Conservation (phyloP, 2,329 filamentous ascomycete genomes). For the Aspergillus sojae region DNA sequence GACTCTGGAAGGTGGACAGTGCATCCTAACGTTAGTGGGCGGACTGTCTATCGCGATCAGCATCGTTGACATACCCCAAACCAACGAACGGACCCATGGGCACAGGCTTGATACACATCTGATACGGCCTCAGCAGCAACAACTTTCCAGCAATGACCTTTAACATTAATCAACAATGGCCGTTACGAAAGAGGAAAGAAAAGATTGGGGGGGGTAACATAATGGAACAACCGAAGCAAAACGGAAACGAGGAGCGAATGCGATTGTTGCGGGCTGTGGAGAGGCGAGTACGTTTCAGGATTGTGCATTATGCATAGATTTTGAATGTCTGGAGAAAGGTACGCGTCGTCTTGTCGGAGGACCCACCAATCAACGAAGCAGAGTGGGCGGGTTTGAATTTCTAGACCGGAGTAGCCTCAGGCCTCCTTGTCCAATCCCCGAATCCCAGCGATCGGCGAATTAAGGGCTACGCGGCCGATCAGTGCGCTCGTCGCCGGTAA, state of each 20-base stretch:
- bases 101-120: neutral
- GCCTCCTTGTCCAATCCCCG: constrained; percentile 10
- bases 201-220: neutral
- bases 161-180: neutral
- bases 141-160: neutral
- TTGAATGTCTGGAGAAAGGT: constrained; percentile 6
- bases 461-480: constrained; percentile 23
- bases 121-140: neutral
- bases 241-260: neutral
- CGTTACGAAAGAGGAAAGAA: neutral
- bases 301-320: neutral
- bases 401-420: constrained; percentile 11
- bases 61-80: neutral
- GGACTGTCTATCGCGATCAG: neutral
- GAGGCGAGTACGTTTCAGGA: constrained; percentile 3
- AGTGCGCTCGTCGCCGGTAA: constrained; percentile 12
- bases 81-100: neutral
- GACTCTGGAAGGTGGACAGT: neutral
- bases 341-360: constrained; percentile 4
- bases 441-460: constrained; percentile 19
- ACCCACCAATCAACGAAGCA: neutral
- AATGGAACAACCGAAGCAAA: neutral
- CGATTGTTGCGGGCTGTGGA: constrained; percentile 1
- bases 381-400: constrained; percentile 16
- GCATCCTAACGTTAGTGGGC: neutral